Evolutionary conservation across 352 stramenopile species (phyloP), one percentile per base, ranked within the genome.

Genomic region (Globisporangium middletonii): DNA sequence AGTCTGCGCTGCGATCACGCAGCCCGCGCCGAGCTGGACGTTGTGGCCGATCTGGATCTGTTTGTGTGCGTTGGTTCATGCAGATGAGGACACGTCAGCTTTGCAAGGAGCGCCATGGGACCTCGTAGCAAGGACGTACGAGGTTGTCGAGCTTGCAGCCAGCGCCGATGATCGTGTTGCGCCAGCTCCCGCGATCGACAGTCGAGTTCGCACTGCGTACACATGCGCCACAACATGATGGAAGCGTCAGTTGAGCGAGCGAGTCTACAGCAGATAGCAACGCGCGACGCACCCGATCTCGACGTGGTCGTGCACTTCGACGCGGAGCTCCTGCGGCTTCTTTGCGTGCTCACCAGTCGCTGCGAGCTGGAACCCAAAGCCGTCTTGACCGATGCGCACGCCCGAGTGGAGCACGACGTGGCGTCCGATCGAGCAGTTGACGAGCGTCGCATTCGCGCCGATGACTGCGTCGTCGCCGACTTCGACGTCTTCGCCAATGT

Each of bases 41-140:
- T 95, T 95, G 70, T 95, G 86, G 3, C 83, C 86, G 51, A 94
- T 85, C 69, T 94, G 83, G 49, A 95, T 93, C 81, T 91, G 51
- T 28, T 8, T 48, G 43, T 26, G 7, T 41, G 35, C 35, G 35
- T 41, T 12, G 13, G 18, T 45, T 5, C 41, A 45, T 19, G 13
- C 41, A 45, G 19, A 37, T 26, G 50, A 11, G 44, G 23, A 13
- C 33, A 38, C 6, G 33, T 38, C 33, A 38, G 33, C 4, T 8
- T 35, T 35, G 30, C 12, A 38, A 9, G 4, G 4, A 9, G 6
- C 4, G 9, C 33, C 1, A 5, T 18, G n/a, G 1, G 15, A 48
- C 3, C 18, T 37, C 51, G 33, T 23, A 46, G 46, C 12, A 57
- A 57, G 19, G 18, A 65, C 52, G 16, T 52, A 91, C 81, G 55